Evolutionary conservation across 768 basidiomycete genomes (phyloP).

Genomic region (Dioszegia hungarica): DNA sequence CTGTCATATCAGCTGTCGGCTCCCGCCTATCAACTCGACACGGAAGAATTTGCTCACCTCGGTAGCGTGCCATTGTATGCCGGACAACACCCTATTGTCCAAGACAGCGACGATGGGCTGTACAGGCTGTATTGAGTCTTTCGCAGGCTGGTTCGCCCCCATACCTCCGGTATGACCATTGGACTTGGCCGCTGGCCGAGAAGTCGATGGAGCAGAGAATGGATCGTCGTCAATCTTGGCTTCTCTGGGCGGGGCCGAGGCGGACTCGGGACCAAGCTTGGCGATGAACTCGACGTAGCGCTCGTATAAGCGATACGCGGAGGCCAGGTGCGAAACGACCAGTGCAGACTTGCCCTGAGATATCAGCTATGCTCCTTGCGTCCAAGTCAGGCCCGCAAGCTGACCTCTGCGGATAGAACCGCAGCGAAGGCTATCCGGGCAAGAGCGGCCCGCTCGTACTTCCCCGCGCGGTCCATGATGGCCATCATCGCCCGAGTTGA

Average conservation of each 20-base stretch:
- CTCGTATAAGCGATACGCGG: background rate
- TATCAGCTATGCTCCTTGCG: background rate
- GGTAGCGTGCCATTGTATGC: constrained; percentile 70
- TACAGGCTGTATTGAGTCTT: constrained; percentile 11
- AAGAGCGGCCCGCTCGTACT: constrained; percentile 65
- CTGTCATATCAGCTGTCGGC: constrained; percentile 12
- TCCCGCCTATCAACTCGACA: background rate
- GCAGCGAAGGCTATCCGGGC: constrained; percentile 66
- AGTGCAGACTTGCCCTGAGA: background rate
- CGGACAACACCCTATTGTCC: constrained; percentile 53
- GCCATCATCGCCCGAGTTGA: constrained; percentile 56
- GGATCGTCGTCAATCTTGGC: constrained; percentile 51
- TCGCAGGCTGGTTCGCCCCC: constrained; percentile 37
- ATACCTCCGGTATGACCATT: too few relatives aligned
- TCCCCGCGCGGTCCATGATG: constrained; percentile 59
- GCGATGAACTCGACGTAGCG: background rate
- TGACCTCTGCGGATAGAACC: constrained; percentile 61
- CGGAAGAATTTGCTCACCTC: constrained; percentile 47
- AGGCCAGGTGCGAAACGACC: background rate
- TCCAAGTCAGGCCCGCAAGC: background rate
- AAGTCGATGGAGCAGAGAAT: constrained; percentile 47
- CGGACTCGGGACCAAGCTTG: background rate
- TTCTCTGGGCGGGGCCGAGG: background rate
- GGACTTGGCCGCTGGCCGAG: constrained; percentile 13
- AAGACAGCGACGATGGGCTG: constrained; percentile 35